Evolutionary conservation across 2,329 filamentous ascomycete genomes (phyloP).

Genomic region (Fusarium nanum): DNA sequence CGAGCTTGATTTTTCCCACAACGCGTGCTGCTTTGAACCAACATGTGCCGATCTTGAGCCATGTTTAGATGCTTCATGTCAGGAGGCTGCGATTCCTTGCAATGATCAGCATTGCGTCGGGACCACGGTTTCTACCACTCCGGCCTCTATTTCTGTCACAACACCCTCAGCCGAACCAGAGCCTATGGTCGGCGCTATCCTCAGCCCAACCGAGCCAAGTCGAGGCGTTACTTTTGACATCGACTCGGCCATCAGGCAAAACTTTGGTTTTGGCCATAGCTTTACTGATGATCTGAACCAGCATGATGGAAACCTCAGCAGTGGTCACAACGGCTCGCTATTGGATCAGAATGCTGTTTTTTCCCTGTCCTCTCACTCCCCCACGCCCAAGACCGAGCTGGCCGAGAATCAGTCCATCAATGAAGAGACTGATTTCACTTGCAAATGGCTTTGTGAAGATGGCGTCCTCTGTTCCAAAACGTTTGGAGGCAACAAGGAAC

Average conservation of each 20-base stretch:
- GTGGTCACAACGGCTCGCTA: constrained; percentile 3
- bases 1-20: constrained; percentile 38
- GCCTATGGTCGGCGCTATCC: constrained; percentile 27
- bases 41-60: constrained; percentile 51
- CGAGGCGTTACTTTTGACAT: constrained; percentile 26
- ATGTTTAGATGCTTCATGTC: constrained; percentile 52
- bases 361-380: constrained; percentile 2
- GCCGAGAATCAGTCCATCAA: constrained; percentile 30
- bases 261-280: constrained; percentile 18
- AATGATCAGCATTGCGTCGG: constrained; percentile 51
- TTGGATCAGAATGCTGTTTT: constrained; percentile 12
- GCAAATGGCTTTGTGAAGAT: constrained; percentile 49
- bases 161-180: constrained; percentile 48
- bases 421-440: constrained; percentile 46
- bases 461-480: constrained; percentile 49
- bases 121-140: constrained; percentile 44
- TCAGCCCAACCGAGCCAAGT: constrained; percentile 31
- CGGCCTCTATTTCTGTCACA: constrained; percentile 45
- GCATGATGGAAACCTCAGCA: constrained; percentile 14
- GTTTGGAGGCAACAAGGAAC: constrained; percentile 59
- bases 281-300: constrained; percentile 22
- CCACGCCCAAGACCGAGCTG: constrained; percentile 27
- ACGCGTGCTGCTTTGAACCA: constrained; percentile 47
- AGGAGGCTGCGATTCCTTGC: constrained; percentile 51
- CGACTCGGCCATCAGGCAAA: constrained; percentile 17